phyloP scores from a whole-genome alignment of 495 filamentous ascomycete species.

The Neurospora sp. region DNA sequence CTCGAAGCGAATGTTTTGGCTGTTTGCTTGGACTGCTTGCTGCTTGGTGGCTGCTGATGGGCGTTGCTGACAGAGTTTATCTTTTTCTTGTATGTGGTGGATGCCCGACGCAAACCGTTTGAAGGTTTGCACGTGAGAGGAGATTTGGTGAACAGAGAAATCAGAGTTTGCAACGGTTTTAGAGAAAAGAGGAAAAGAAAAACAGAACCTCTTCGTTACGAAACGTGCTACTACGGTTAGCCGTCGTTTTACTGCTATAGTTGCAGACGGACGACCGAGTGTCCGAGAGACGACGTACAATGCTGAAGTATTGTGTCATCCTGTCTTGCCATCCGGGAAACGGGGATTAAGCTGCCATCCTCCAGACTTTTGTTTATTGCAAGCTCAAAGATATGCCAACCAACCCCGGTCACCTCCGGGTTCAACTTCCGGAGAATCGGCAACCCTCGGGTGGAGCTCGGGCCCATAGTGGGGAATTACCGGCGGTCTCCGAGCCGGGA shows the following conservation, averaged over 20 bases:
- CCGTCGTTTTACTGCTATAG: not conserved
- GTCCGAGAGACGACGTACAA: too few species aligned
- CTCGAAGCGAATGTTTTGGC: not conserved
- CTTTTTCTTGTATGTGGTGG: not conserved
- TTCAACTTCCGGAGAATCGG: not conserved
- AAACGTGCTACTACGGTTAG: not conserved
- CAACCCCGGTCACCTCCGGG: not conserved
- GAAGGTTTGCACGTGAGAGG: not conserved
- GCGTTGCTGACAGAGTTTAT: not conserved
- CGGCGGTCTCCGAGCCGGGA: not conserved
- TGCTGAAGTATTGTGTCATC: too few species aligned
- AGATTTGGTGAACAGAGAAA: not conserved
- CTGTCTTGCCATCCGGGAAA: too few species aligned
- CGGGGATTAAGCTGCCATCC: too few species aligned
- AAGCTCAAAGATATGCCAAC: not conserved
- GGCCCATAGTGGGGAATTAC: not conserved
- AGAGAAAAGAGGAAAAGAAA: not conserved
- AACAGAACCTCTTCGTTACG: not conserved
- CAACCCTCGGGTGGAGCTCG: not conserved
- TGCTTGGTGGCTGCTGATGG: not conserved
- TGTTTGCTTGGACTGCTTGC: not conserved
- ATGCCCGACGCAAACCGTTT: not conserved
- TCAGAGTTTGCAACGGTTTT: not conserved
- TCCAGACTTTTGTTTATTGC: not conserved
- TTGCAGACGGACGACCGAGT: not conserved